A percentile compares a stretch with the other conserved stretches of the same genome.
phyloP scores from a whole-genome alignment of 148 eudicot genomes.

The Arbutus unedo region DNA sequence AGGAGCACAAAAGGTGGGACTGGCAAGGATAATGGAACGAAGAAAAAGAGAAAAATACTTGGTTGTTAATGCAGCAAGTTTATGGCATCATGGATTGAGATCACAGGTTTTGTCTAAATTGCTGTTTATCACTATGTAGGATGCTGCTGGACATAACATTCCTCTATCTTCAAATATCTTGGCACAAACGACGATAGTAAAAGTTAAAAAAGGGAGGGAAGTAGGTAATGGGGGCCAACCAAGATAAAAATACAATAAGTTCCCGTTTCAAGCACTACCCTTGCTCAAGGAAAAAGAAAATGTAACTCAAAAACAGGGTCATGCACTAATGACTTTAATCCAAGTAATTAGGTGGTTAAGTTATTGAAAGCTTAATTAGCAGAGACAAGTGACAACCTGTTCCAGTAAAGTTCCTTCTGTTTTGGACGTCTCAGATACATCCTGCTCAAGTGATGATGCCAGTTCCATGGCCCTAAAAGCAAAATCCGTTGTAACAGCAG shows the following conservation, averaged over 20 bases:
- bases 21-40: neutral
- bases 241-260: neutral
- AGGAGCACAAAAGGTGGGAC: neutral
- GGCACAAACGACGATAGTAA: neutral
- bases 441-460: constrained; percentile 69
- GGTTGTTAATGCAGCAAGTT: neutral
- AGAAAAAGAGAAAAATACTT: neutral
- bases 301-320: neutral
- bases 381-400: constrained; percentile 42
- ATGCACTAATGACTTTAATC: neutral
- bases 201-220: neutral
- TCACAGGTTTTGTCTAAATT: neutral
- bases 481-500: constrained; percentile 76
- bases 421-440: constrained; percentile 66
- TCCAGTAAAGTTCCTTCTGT: constrained; percentile 61
- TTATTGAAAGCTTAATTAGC: neutral
- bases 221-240: neutral
- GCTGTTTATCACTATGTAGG: neutral
- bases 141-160: constrained; percentile 6
- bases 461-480: constrained; percentile 63
- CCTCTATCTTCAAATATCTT: neutral
- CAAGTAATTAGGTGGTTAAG: neutral
- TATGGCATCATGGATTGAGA: neutral
- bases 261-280: neutral
- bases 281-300: neutral